Base-by-base conservation (phyloP, 73 alveolate genomes). In the Paramecium primaurelia region DNA sequence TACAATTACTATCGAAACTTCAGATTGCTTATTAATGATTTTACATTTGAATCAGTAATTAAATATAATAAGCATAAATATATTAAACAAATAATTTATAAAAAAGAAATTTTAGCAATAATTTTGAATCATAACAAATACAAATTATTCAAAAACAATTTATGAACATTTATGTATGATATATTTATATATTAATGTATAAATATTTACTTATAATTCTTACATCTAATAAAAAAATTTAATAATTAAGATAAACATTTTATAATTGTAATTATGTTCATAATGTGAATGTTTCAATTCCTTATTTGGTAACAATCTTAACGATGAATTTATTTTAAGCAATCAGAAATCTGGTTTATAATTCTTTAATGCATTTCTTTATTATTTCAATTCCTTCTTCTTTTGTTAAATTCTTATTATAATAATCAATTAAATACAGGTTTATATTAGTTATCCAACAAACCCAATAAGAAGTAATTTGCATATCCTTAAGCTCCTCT, bases 401-500 rank as follows among this genome's bases (percentile, higher is more conserved):
- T 20, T 92, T 88, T 47, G 97, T 97, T 94, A 98, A 92, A 91
- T 95, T 96, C 96, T 96, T 54, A 68, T 22, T 25, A 49, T 49
- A 54, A 77, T 36, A 34, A 32, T 32, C 5, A 51, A 20, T 59
- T n/a, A 18, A 54, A 54, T 92, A 93, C 96, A 54, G 93, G 93
- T 60, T 92, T 95, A 93, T 93, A 98, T 91, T 86, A 68, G 83
- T 98, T 96, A 92, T 98, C 99, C 73, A 98, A 94, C 51, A 97
- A 95, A 30, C 99, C 98, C 90, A 92, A 92, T 26, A 95, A 80
- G 95, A 98, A 98, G 91, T 95, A 96, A 60, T 96, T 99, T 59
- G 99, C 99, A 93, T 98, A 97, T 6, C 99, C 99, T 58, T 98
- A 99, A 83, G 99, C 98, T 59, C 98, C 99, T 93, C 95, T 97